Conservation (phyloP, 2,329 filamentous ascomycete species). For the Aspergillus neotritici region DNA sequence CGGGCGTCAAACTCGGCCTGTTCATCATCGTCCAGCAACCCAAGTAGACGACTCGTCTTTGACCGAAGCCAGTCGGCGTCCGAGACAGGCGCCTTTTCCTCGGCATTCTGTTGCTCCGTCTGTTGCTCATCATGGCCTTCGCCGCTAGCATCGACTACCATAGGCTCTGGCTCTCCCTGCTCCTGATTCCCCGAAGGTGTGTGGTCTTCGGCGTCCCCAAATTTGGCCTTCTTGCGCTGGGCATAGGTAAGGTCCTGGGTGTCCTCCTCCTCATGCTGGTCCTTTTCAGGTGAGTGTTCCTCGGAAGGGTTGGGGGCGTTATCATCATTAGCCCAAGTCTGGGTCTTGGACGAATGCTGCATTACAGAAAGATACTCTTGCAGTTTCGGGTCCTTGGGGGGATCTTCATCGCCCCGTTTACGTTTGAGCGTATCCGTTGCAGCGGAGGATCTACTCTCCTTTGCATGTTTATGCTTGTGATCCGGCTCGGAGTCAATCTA, state of each 20-base stretch:
- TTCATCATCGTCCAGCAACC: constrained; percentile 67
- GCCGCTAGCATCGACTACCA: constrained; percentile 20
- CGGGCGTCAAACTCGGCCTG: constrained; percentile 38
- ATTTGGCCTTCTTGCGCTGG: constrained; percentile 39
- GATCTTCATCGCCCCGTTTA: constrained; percentile 51
- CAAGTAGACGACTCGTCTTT: constrained; percentile 77
- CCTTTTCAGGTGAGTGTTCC: constrained; percentile 16
- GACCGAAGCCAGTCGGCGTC: constrained; percentile 91
- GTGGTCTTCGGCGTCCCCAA: constrained; percentile 25
- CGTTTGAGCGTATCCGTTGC: constrained; percentile 34
- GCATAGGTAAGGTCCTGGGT: constrained; percentile 35
- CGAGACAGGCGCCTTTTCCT: constrained; percentile 42
- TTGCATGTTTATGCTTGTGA: constrained; percentile 20
- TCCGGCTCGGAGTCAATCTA: constrained; percentile 38
- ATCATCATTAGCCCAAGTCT: constrained; percentile 57
- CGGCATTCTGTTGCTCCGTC: constrained; percentile 15
- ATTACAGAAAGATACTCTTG: constrained; percentile 83
- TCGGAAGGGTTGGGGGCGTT: constrained; percentile 26
- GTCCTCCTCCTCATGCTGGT: constrained; percentile 13
- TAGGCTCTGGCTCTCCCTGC: constrained; percentile 16
- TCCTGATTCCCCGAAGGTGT: not conserved
- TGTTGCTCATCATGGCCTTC: constrained; percentile 14
- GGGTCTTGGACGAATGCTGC: constrained; percentile 61
- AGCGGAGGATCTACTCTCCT: constrained; percentile 19
- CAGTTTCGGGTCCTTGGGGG: constrained; percentile 67